Conservation (phyloP, 306 rosid species). For the Prunus armeniaca region DNA sequence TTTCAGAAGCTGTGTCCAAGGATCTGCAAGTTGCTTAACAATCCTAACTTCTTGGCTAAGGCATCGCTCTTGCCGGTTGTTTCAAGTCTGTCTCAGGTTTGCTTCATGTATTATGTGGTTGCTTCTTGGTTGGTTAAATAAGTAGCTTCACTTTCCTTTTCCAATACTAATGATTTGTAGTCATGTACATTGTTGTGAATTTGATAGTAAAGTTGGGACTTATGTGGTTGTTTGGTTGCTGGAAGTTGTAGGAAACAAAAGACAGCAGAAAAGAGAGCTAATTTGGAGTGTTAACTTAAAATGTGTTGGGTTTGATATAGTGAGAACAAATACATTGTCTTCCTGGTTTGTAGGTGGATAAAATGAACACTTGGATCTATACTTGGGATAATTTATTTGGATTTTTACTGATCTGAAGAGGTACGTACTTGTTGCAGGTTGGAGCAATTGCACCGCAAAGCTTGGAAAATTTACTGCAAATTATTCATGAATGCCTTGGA, state of each 20-base stretch:
- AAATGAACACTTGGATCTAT: background rate
- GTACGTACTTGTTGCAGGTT: slow-evolving; percentile 52
- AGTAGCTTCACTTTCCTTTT: background rate
- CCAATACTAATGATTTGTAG: background rate
- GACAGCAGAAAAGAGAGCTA: background rate
- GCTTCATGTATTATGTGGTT: background rate
- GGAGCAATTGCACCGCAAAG: slow-evolving; percentile 87
- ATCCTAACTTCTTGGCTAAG: slow-evolving; percentile 77
- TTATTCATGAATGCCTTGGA: slow-evolving; percentile 75
- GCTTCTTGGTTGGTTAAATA: background rate
- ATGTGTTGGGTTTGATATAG: background rate
- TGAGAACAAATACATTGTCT: background rate
- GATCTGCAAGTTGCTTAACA: slow-evolving; percentile 82
- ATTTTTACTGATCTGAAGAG: slow-evolving; percentile 11
- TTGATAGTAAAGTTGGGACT: background rate
- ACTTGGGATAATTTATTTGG: background rate
- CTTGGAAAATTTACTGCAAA: slow-evolving; percentile 68
- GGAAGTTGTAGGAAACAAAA: background rate
- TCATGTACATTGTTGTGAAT: background rate
- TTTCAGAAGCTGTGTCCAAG: slow-evolving; percentile 92
- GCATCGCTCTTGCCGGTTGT: slow-evolving; percentile 80
- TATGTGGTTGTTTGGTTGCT: background rate
- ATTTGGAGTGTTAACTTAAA: background rate
- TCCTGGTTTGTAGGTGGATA: background rate
- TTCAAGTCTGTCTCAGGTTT: slow-evolving; percentile 80